phyloP scores from a whole-genome alignment of 1,139 yeast species.

The Pichia cactophila region DNA sequence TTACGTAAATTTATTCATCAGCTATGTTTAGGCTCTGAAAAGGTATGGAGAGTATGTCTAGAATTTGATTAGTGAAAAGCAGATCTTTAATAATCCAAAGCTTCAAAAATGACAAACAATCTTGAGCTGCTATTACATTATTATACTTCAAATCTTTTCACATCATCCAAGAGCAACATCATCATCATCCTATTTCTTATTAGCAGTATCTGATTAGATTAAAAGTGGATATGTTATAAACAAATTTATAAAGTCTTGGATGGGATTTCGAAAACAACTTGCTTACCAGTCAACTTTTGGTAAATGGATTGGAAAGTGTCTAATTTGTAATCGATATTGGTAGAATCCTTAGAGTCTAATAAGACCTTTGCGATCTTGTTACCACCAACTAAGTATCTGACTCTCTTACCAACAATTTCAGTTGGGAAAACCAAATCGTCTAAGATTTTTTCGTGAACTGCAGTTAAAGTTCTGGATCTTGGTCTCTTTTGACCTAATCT shows the following conservation, averaged over 20 bases:
- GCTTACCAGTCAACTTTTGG: constrained; percentile 99
- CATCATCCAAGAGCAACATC: too few relatives aligned
- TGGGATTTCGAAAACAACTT: constrained; percentile 97
- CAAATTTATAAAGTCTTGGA: constrained; percentile 55
- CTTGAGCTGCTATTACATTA: too few relatives aligned
- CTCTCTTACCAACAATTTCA: constrained; percentile 98
- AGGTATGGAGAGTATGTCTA: too few relatives aligned
- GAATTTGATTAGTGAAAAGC: too few relatives aligned
- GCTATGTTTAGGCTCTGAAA: too few relatives aligned
- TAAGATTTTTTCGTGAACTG: constrained; percentile 97
- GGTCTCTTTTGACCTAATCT: constrained; percentile 98
- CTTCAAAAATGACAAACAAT: too few relatives aligned
- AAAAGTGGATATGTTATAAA: constrained; percentile 6
- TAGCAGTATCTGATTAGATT: constrained; percentile 5
- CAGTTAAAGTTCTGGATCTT: constrained; percentile 97
- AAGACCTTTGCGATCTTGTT: constrained; percentile 96
- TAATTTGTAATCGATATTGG: constrained; percentile 96
- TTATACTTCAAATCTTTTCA: neutral
- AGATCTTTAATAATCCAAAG: too few relatives aligned
- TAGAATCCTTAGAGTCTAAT: constrained; percentile 97
- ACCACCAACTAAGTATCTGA: constrained; percentile 99
- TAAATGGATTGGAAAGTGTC: constrained; percentile 99
- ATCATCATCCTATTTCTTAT: neutral
- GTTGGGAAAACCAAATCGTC: constrained; percentile 99
- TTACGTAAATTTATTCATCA: too few relatives aligned